Conservation (phyloP, 2,329 filamentous ascomycete genomes). For the Curvularia spicifera region DNA sequence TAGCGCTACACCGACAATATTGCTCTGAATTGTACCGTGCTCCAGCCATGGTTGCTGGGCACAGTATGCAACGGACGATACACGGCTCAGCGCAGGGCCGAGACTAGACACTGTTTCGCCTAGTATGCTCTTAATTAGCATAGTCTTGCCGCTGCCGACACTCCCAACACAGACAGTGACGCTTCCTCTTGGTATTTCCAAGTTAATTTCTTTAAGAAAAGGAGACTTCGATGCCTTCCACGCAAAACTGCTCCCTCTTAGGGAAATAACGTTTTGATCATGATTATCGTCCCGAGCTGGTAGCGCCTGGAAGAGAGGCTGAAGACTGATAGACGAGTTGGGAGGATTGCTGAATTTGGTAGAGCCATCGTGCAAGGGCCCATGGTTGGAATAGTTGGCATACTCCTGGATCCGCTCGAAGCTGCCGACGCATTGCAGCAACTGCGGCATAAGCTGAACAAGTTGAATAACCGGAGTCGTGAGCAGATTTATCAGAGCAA, state of each 20-base stretch:
- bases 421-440: constrained; percentile 7
- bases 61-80: not conserved
- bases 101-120: not conserved
- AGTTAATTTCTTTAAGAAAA: not conserved
- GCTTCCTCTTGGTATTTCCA: not conserved
- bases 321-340: not conserved
- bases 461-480: constrained; percentile 2
- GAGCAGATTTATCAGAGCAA: constrained; percentile 2
- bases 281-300: too few species aligned
- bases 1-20: not conserved
- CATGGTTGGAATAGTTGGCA: not conserved
- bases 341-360: not conserved
- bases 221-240: not conserved
- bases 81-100: not conserved
- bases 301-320: not conserved
- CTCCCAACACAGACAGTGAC: not conserved
- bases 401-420: constrained; percentile 4
- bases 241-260: not conserved
- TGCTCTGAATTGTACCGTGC: not conserved
- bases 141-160: not conserved
- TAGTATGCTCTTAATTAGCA: not conserved
- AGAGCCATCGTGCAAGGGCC: not conserved
- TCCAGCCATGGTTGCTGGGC: not conserved
- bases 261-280: not conserved
- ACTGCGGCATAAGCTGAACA: constrained; percentile 5